These are phyloP conservation scores for Phoenix roebelenii DNA, from an alignment of 176 grass and related monocot genomes.

Conservation along the genomic window DNA sequence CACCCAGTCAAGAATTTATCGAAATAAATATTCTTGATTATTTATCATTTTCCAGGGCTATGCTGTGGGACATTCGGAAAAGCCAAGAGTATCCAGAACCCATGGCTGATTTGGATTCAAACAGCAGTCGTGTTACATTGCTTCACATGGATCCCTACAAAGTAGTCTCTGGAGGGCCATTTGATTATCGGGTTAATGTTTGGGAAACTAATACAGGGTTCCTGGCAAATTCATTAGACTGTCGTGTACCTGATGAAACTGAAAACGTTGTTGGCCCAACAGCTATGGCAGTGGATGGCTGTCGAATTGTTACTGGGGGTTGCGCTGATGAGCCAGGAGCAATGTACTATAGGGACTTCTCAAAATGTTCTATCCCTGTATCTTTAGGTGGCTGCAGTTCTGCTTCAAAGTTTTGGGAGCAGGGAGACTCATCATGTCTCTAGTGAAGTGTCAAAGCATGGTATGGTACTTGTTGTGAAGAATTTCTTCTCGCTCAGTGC, in stretches of 20 bases:
- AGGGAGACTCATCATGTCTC: no score
- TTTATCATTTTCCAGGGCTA: slow-evolving; percentile 40
- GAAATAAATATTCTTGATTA: neutral
- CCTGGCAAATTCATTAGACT: slow-evolving; percentile 50
- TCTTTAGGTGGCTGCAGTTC: slow-evolving; percentile 20
- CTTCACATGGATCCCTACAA: slow-evolving; percentile 88
- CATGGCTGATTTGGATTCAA: slow-evolving; percentile 52
- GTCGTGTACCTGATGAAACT: slow-evolving; percentile 14
- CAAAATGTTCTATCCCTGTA: slow-evolving; percentile 29
- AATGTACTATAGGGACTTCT: slow-evolving; percentile 52
- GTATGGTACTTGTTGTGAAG: no score
- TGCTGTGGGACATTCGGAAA: slow-evolving; percentile 87
- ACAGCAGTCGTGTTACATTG: slow-evolving; percentile 37
- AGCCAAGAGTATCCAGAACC: slow-evolving; percentile 30
- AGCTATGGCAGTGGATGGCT: slow-evolving; percentile 61
- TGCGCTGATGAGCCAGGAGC: slow-evolving; percentile 14
- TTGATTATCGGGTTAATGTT: slow-evolving; percentile 35
- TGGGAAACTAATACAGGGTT: slow-evolving; percentile 42
- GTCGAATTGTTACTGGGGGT: slow-evolving; percentile 42
- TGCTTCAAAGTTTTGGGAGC: slow-evolving; percentile 59
- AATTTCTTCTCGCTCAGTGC: no score
- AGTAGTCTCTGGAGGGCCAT: slow-evolving; percentile 51
- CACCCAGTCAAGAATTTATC: no score
- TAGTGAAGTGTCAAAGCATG: no score
- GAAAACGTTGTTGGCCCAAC: slow-evolving; percentile 14